Evolutionary conservation across 1,284 basidiomycete species (phyloP), one percentile per base, ranked within the genome.

Genomic region (Trametes pubescens): DNA sequence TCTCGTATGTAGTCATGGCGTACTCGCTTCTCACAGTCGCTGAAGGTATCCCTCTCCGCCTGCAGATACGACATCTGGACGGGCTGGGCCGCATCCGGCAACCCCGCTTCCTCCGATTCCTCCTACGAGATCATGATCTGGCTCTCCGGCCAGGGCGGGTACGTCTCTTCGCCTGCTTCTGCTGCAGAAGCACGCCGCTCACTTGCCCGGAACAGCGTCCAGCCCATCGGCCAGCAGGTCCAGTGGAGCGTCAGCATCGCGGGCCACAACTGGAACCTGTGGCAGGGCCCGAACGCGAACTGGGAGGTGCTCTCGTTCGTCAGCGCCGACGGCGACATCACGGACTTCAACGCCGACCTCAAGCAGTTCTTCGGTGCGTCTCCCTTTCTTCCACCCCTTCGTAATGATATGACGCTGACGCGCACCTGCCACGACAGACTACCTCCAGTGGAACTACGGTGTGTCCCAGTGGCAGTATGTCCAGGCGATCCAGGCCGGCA

Each of bases 51-150:
- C 48, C 7, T 44, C 43, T 8, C 29, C 29, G 14, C 44, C 24
- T 24, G 34, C 18, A 84, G 82, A 7, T 87, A 86, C 63, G 85
- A 87, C 68, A 84, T 87, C 59, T 87, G 86, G 86, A 73, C 80
- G 26, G 85, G 85, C 22, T 74, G 69, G 7, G 74, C 81, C 5
- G 68, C 77, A 4, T 74, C 79, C 14, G 85, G 85, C 52, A 66
- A 72, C 1, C 81, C 85, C 10, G 85, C 85, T 0, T 79, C 83
- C 2, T 68, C 74, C 10, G 78, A 80, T 3, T 86, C 85, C 11
- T 82, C 81, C 0, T 87, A 79, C 67, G 86, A 87, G 70, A 85
- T 86, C 64, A 87, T 87, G 86, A 86, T 87, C 63, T 87, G 85
- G 86, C 80, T 87, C n/a, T 86, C 86, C 57, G 82, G 84, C 44